Evolutionary conservation across 179 eudicot genomes (phyloP).

Genomic region (Nepenthes alata): DNA sequence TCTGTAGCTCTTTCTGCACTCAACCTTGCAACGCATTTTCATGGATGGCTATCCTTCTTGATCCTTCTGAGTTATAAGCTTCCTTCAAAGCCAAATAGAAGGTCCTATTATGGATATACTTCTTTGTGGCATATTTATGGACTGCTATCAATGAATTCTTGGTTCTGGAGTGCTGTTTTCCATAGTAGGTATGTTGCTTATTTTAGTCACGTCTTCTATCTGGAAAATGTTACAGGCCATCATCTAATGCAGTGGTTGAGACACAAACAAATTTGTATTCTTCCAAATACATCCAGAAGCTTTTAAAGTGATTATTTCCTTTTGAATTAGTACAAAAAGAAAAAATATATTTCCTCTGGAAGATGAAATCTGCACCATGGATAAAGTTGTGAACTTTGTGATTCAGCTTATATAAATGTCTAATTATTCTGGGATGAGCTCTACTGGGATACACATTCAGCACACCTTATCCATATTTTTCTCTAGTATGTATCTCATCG

Average conservation of each 20-base stretch:
- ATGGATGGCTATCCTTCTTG: conserved; percentile 68
- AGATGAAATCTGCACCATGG: too few species aligned
- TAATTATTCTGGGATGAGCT: too few species aligned
- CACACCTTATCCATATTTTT: too few species aligned
- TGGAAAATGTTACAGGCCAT: neutral
- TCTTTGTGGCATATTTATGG: conserved; percentile 62
- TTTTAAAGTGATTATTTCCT: too few species aligned
- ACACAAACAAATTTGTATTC: neutral
- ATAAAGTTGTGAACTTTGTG: too few species aligned
- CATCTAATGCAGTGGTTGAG: neutral
- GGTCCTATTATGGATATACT: conserved; percentile 51
- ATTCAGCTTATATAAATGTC: too few species aligned
- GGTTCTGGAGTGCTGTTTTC: conserved; percentile 91
- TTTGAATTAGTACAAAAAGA: too few species aligned
- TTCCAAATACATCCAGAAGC: neutral
- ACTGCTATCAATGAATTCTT: conserved; percentile 53
- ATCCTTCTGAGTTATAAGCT: conserved; percentile 44
- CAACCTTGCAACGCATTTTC: conserved; percentile 76
- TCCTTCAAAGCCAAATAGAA: conserved; percentile 43
- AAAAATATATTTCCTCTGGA: too few species aligned
- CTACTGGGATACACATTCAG: too few species aligned
- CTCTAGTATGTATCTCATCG: too few species aligned
- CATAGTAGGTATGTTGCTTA: conserved; percentile 50
- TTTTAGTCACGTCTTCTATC: neutral
- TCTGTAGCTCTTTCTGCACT: conserved; percentile 66